These are phyloP conservation scores for Isatis tinctoria DNA, from an alignment of 345 rosid genomes.

Conservation along the genomic window DNA sequence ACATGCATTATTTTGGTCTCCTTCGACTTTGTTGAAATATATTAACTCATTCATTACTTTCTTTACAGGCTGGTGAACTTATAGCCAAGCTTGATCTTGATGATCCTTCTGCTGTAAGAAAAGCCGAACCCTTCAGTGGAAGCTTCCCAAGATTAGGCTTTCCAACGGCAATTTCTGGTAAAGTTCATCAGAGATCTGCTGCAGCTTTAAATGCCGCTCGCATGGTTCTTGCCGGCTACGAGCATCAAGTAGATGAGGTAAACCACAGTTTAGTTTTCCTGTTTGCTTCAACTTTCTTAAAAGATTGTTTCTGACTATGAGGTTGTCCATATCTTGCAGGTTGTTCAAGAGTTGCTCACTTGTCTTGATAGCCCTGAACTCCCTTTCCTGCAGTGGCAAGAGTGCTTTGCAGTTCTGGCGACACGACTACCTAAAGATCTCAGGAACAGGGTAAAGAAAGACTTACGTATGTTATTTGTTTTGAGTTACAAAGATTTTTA, in stretches of 20 bases:
- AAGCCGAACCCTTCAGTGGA: constrained; percentile 91
- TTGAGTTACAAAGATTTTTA: neutral
- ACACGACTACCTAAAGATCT: constrained; percentile 90
- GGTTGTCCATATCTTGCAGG: constrained; percentile 44
- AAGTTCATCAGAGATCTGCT: constrained; percentile 97
- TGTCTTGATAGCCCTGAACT: constrained; percentile 93
- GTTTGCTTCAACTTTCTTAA: neutral
- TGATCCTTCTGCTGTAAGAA: constrained; percentile 97
- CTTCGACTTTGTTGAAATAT: neutral
- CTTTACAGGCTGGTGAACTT: constrained; percentile 88
- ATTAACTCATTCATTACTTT: constrained; percentile 7
- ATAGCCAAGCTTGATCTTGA: constrained; percentile 89
- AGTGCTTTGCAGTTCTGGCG: constrained; percentile 80
- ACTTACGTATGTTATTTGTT: neutral
- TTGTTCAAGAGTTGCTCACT: constrained; percentile 75
- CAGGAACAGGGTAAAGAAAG: constrained; percentile 56
- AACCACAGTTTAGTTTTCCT: constrained; percentile 19
- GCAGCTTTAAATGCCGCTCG: constrained; percentile 85
- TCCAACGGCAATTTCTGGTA: constrained; percentile 89
- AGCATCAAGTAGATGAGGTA: constrained; percentile 83
- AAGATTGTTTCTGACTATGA: neutral
- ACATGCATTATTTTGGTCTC: neutral
- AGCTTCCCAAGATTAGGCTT: constrained; percentile 80
- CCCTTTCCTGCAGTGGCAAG: constrained; percentile 99
- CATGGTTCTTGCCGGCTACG: constrained; percentile 97